Evolutionary conservation across 768 basidiomycete genomes (phyloP).

Genomic region (Hericium erinaceus): DNA sequence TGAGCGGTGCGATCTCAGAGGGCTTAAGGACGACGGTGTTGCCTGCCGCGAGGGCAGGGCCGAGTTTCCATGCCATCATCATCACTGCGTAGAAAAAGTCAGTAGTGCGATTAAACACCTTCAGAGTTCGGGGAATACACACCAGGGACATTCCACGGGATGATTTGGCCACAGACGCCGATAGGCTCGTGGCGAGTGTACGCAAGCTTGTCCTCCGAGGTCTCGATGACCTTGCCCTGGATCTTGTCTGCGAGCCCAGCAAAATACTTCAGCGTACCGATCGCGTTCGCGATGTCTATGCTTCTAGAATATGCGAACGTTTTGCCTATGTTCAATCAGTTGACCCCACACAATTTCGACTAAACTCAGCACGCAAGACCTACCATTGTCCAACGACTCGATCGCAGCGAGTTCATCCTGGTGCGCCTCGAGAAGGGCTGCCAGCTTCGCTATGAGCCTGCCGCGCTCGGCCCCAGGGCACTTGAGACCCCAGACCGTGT

Average conservation of each 20-base stretch:
- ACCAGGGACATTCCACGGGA: slow-evolving; percentile 62
- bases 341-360: background rate
- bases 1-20: slow-evolving; percentile 55
- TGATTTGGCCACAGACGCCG: slow-evolving; percentile 48
- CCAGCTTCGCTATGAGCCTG: slow-evolving; percentile 51
- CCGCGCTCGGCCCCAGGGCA: slow-evolving; percentile 42
- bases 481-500: slow-evolving; percentile 63
- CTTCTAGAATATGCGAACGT: slow-evolving; percentile 38
- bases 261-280: slow-evolving; percentile 62
- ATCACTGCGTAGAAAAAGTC: slow-evolving; percentile 22
- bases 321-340: slow-evolving; percentile 29
- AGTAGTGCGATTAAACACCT: background rate
- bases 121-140: slow-evolving; percentile 4
- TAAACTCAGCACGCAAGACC: background rate
- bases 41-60: slow-evolving; percentile 55
- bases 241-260: slow-evolving; percentile 89
- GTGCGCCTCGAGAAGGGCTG: slow-evolving; percentile 52
- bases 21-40: slow-evolving; percentile 57
- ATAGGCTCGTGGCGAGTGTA: slow-evolving; percentile 58
- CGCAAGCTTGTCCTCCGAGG: slow-evolving; percentile 34
- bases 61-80: slow-evolving; percentile 55
- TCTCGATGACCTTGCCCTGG: slow-evolving; percentile 68
- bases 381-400: slow-evolving; percentile 54
- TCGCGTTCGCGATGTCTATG: slow-evolving; percentile 38
- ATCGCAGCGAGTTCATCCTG: slow-evolving; percentile 60